A percentile compares a stretch with the other conserved stretches of the same genome.
Conservation (phyloP, 257 asterid genomes). For the Solanum bulbocastanum region DNA sequence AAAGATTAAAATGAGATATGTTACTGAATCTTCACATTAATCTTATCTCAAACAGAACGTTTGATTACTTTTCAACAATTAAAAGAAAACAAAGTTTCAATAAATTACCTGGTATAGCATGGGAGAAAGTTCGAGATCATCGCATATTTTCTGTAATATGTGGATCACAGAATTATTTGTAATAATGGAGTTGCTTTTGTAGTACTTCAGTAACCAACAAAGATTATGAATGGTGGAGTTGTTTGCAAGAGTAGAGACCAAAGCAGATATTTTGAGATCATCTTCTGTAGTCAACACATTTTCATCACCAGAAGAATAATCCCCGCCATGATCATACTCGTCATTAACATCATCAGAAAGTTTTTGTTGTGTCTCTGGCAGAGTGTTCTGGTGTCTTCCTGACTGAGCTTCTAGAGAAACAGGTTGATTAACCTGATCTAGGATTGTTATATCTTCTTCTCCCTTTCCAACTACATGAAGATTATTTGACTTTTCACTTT, state of each 20-base stretch:
- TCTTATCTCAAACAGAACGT: background rate
- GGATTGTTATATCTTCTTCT: background rate
- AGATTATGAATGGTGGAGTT: constrained; percentile 52
- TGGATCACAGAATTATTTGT: constrained; percentile 66
- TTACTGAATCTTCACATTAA: background rate
- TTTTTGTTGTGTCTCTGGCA: constrained; percentile 25
- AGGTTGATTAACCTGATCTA: constrained; percentile 16
- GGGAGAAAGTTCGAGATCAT: constrained; percentile 86
- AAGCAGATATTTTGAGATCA: constrained; percentile 60
- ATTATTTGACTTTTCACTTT: background rate
- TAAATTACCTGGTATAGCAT: constrained; percentile 85
- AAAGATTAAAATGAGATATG: constrained; percentile 5
- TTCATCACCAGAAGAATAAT: constrained; percentile 66
- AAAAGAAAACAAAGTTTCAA: background rate
- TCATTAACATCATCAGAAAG: constrained; percentile 19
- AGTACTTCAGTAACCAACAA: constrained; percentile 86
- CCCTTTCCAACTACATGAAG: background rate
- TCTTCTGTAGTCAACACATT: constrained; percentile 51
- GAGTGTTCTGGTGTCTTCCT: constrained; percentile 20
- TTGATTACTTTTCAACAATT: background rate
- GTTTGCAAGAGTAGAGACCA: constrained; percentile 75
- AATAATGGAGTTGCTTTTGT: constrained; percentile 62
- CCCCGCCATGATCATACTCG: constrained; percentile 35
- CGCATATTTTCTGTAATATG: constrained; percentile 65
- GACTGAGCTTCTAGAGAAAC: constrained; percentile 7